Base-by-base conservation (phyloP, 805 yeast species). In the Kodamaea lidongshanica region DNA sequence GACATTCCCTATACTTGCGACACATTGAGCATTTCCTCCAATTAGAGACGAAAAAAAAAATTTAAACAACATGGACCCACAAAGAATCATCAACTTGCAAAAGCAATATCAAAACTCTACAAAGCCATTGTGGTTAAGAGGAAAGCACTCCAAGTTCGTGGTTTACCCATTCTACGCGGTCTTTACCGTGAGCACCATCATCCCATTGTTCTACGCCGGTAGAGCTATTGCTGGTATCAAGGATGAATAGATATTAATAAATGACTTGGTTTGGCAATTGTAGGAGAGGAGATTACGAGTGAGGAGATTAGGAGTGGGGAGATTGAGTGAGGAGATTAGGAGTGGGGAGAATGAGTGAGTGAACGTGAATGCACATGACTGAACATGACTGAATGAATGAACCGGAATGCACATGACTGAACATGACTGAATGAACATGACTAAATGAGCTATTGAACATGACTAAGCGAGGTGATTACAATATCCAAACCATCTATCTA, bases 81-180 rank as follows among this genome's bases (percentile, higher is more conserved):
- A 64, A 48, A 64, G 69, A 62, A 57, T 64, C 36, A 64, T 64
- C 39, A 52, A 58, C 33, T 61, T 64, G 50, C 70, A 64, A 49
- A 61, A 56, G 47, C 58, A 54, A 38, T 64, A 62, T 54, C 70
- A 64, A 48, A 53, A 48, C 54, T 54, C 67, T 35, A 43, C 54
- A 51, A 47, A 58, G 49, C 54, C 48, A 41, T 62, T 64, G 50
- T 64, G 69, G 69, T 58, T 61, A 54, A 60, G 63, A 55, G 69
- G 69, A 9, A 47, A 47, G 40, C 37, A 43, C 30, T 74, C 92
- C 44, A 80, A 80, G 62, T 64, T 70, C 48, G 59, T 78, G 54
- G 70, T 83, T 44, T 78, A 77, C 63, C 94, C 94, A 53, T 84
- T 77, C 72, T 79, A 70, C 66, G 84, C 83, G 40, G 66, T 77